Evolutionary conservation across 495 filamentous ascomycete species (phyloP).

Genomic region (Hyaloscypha variabilis): DNA sequence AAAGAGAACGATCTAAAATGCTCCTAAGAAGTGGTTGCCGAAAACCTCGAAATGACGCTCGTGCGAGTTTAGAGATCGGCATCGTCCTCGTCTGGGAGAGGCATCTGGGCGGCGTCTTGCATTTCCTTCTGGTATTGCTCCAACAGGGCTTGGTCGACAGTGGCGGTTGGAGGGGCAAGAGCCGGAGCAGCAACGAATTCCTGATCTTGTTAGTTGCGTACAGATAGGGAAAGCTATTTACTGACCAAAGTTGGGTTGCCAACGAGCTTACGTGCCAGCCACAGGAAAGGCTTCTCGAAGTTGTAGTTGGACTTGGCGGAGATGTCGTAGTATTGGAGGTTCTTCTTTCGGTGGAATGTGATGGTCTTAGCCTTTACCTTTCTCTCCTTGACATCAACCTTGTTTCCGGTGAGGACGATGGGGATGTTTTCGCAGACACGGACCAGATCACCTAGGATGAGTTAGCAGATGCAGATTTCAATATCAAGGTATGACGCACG

Average conservation of each 20-base stretch:
- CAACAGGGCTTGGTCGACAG: slow-evolving; percentile 81
- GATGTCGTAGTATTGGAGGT: slow-evolving; percentile 99
- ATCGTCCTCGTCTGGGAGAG: slow-evolving; percentile 96
- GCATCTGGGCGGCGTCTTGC: slow-evolving; percentile 75
- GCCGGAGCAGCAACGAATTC: slow-evolving; percentile 97
- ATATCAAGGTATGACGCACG: slow-evolving; percentile 67
- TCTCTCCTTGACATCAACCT: slow-evolving; percentile 99
- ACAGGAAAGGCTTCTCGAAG: slow-evolving; percentile 99
- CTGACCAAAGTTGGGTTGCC: slow-evolving; percentile 88
- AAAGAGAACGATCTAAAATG: slow-evolving; percentile 33
- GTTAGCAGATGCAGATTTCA: slow-evolving; percentile 24
- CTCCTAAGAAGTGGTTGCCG: slow-evolving; percentile 24
- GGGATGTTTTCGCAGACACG: slow-evolving; percentile 99
- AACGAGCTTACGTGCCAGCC: slow-evolving; percentile 97
- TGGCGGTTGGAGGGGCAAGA: slow-evolving; percentile 88
- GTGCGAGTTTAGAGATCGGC: slow-evolving; percentile 53
- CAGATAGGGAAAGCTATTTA: slow-evolving; percentile 21
- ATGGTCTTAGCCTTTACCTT: slow-evolving; percentile 99
- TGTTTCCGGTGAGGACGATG: slow-evolving; percentile 98
- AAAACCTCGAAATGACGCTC: slow-evolving; percentile 3
- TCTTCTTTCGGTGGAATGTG: slow-evolving; percentile 99
- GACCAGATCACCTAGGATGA: slow-evolving; percentile 87
- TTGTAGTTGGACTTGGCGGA: slow-evolving; percentile 99
- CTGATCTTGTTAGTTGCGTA: slow-evolving; percentile 45
- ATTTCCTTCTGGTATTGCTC: slow-evolving; percentile 87